These are phyloP conservation scores for Euphorbia pulcherrima DNA, from an alignment of 345 rosid species.

Conservation along the genomic window DNA sequence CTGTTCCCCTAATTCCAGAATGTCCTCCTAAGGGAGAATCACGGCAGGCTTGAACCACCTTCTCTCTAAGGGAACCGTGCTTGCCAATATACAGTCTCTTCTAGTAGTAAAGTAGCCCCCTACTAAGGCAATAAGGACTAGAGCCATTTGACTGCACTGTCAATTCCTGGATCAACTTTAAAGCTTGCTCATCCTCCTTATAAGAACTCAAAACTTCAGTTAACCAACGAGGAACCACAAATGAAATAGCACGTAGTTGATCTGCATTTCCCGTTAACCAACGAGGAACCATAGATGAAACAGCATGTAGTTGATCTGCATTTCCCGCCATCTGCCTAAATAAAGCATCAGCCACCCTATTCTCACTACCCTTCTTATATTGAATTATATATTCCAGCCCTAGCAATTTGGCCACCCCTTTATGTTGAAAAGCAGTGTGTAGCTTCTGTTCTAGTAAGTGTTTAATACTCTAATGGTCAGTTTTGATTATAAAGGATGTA, in stretches of 20 bases:
- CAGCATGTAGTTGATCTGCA: background rate
- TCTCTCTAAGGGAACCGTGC: too few relatives aligned
- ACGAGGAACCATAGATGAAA: background rate
- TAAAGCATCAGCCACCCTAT: background rate
- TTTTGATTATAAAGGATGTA: background rate
- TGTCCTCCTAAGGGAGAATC: background rate
- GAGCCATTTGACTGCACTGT: too few relatives aligned
- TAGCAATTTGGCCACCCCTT: background rate
- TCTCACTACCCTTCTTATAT: background rate
- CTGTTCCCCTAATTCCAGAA: too few relatives aligned
- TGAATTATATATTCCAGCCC: background rate
- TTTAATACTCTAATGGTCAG: too few relatives aligned
- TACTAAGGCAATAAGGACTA: too few relatives aligned
- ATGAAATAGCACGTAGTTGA: background rate
- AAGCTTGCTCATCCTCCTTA: too few relatives aligned
- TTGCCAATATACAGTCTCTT: too few relatives aligned
- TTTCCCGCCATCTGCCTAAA: background rate
- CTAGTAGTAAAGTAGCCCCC: too few relatives aligned
- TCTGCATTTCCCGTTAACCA: background rate
- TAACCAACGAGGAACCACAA: too few relatives aligned
- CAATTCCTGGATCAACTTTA: too few relatives aligned
- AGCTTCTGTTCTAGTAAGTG: background rate
- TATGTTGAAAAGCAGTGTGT: background rate
- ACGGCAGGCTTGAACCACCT: too few relatives aligned
- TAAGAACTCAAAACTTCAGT: too few relatives aligned